Conservation (phyloP, 768 basidiomycete genomes). For the Leccinum pellstonianum region DNA sequence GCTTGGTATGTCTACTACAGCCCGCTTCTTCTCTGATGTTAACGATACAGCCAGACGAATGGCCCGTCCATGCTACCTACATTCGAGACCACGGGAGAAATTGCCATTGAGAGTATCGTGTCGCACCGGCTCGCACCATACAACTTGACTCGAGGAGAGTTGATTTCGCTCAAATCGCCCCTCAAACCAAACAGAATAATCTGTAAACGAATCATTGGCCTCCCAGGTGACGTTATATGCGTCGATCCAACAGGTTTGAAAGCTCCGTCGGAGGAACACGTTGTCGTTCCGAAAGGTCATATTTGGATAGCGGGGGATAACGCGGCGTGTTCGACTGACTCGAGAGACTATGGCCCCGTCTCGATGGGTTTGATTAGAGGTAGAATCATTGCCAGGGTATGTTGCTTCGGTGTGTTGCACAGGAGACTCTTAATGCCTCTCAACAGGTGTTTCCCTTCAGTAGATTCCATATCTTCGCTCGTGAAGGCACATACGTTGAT, state of each 20-base stretch:
- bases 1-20: conserved; percentile 40
- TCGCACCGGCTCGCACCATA: conserved; percentile 51
- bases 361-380: conserved; percentile 76
- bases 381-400: conserved; percentile 62
- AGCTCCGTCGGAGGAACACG: conserved; percentile 67
- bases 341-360: conserved; percentile 90
- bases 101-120: conserved; percentile 61
- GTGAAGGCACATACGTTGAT: conserved; percentile 22
- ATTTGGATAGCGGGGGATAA: conserved; percentile 95
- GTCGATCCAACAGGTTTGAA: conserved; percentile 77
- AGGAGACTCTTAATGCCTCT: conserved; percentile 4
- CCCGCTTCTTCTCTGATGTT: conserved; percentile 1
- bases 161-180: conserved; percentile 73
- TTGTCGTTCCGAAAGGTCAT: conserved; percentile 80
- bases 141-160: conserved; percentile 66
- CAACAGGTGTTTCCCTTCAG: conserved; percentile 31
- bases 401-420: conserved; percentile 14
- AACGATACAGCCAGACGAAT: conserved; percentile 44
- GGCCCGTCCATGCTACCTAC: conserved; percentile 87
- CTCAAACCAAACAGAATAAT: conserved; percentile 61
- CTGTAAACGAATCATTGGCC: conserved; percentile 87
- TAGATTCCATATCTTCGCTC: conserved; percentile 29
- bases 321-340: conserved; percentile 77
- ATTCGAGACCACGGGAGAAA: conserved; percentile 55
- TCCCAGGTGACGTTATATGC: conserved; percentile 87